Evolutionary conservation across 768 basidiomycete genomes (phyloP).

Genomic region (Sarcodon sp.): DNA sequence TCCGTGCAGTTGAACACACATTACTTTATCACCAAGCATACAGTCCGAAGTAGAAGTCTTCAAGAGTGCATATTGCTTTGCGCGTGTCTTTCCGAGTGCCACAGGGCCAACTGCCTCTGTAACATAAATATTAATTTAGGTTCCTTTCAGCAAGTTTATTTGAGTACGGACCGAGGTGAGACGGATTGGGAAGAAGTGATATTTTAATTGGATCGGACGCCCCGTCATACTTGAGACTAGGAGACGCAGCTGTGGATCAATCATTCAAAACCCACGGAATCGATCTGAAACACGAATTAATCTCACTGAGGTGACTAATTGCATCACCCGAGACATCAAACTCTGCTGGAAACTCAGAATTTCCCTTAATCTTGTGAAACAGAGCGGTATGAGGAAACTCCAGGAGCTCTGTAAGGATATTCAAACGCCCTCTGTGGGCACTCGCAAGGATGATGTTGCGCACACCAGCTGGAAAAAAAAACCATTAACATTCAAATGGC

Average conservation of each 20-base stretch:
- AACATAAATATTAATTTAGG: not conserved
- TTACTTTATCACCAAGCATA: constrained; percentile 50
- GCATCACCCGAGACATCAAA: constrained; percentile 72
- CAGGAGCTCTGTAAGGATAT: constrained; percentile 71
- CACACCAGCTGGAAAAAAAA: constrained; percentile 35
- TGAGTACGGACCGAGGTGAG: constrained; percentile 43
- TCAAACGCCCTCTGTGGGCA: constrained; percentile 83
- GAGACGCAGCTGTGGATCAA: constrained; percentile 41
- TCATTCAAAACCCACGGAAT: not conserved
- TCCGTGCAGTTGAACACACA: constrained; percentile 87
- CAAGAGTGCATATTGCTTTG: constrained; percentile 77
- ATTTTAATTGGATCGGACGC: constrained; percentile 44
- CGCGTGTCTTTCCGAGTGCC: constrained; percentile 80
- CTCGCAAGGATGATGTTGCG: constrained; percentile 68
- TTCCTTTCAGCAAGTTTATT: not conserved
- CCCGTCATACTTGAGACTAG: constrained; percentile 44
- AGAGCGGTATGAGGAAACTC: constrained; percentile 52
- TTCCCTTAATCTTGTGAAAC: constrained; percentile 83
- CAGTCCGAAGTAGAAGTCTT: constrained; percentile 37
- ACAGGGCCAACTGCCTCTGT: constrained; percentile 82
- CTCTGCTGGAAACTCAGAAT: constrained; percentile 54
- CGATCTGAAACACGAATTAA: not conserved
- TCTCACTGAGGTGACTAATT: constrained; percentile 66
- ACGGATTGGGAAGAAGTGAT: constrained; percentile 71
- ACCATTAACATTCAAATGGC: not conserved